phyloP scores from a whole-genome alignment of 768 basidiomycete genomes.

The Panellus pusillus region DNA sequence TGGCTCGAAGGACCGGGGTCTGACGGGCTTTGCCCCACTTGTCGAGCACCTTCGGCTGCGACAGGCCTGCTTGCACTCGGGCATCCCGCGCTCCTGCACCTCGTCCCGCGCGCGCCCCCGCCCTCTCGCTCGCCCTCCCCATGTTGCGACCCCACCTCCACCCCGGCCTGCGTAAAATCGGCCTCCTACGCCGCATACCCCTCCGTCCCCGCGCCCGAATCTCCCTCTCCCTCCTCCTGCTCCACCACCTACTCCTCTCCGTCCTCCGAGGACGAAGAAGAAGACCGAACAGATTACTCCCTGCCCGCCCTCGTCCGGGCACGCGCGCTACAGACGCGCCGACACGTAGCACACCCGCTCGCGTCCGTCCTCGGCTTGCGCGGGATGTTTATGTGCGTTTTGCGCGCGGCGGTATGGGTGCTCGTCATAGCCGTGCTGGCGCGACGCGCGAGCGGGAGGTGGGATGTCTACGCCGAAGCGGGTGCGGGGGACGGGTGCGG shows the following conservation, averaged over 20 bases:
- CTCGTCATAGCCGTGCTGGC: background rate
- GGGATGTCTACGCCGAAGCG: background rate
- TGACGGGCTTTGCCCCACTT: background rate
- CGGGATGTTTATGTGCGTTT: background rate
- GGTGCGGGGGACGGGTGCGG: too few species aligned
- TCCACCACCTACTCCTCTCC: background rate
- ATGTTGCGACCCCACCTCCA: background rate
- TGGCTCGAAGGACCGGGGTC: background rate
- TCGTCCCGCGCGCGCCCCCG: background rate
- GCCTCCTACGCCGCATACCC: background rate
- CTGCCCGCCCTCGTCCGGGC: slow-evolving; percentile 2
- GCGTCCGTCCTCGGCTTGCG: background rate
- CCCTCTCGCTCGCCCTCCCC: background rate
- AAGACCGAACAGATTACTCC: slow-evolving; percentile 6
- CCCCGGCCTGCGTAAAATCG: background rate
- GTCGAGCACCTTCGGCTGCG: background rate
- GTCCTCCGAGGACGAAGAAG: background rate
- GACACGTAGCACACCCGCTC: slow-evolving; percentile 3
- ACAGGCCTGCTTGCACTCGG: background rate
- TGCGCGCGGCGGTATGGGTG: background rate
- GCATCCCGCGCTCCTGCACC: background rate
- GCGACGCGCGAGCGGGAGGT: background rate
- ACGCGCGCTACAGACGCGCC: background rate
- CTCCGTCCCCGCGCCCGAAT: background rate
- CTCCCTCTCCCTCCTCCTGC: background rate